A percentile compares a stretch with the other conserved stretches of the same genome.
These are phyloP conservation scores for Erythrobasidium hasegawianum DNA, from an alignment of 1,284 basidiomycete genomes.

Conservation along the genomic window DNA sequence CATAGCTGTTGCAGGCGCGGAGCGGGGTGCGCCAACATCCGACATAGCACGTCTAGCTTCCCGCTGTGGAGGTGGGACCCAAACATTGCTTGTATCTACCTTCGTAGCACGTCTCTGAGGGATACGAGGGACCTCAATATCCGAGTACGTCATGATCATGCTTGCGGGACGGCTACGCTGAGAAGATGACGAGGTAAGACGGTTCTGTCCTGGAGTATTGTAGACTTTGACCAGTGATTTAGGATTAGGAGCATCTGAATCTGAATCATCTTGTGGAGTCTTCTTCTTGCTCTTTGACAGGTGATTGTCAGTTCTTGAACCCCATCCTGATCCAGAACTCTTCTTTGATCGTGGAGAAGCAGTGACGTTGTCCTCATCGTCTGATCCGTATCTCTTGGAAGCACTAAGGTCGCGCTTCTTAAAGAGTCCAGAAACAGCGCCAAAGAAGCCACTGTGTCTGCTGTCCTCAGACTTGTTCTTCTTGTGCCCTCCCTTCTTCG, in stretches of 20 bases:
- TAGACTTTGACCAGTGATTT: slow-evolving; percentile 37
- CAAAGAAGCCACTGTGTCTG: slow-evolving; percentile 40
- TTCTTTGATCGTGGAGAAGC: slow-evolving; percentile 4
- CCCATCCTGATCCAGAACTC: slow-evolving; percentile 12
- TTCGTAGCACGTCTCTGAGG: not conserved
- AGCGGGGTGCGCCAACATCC: slow-evolving; percentile 14
- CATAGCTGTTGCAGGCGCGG: slow-evolving; percentile 5
- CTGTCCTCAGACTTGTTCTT: slow-evolving; percentile 18
- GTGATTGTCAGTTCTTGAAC: slow-evolving; percentile 10
- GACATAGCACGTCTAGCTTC: slow-evolving; percentile 23
- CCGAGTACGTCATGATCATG: slow-evolving; percentile 3
- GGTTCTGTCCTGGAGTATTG: slow-evolving; percentile 38
- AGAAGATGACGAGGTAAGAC: not conserved
- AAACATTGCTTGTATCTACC: slow-evolving; percentile 33
- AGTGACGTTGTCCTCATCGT: slow-evolving; percentile 33
- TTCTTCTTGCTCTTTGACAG: slow-evolving; percentile 17
- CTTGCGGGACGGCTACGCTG: not conserved
- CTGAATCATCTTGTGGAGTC: slow-evolving; percentile 34
- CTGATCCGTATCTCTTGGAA: slow-evolving; percentile 13
- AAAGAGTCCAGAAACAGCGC: slow-evolving; percentile 41
- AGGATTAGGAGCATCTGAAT: slow-evolving; percentile 37
- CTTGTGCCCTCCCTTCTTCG: slow-evolving; percentile 12
- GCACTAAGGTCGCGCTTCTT: slow-evolving; percentile 31
- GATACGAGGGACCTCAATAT: not conserved
- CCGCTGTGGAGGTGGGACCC: not conserved